Evolutionary conservation across 2,329 filamentous ascomycete genomes (phyloP), one percentile per base, ranked within the genome.

Genomic region (Nectriaceae sp.): DNA sequence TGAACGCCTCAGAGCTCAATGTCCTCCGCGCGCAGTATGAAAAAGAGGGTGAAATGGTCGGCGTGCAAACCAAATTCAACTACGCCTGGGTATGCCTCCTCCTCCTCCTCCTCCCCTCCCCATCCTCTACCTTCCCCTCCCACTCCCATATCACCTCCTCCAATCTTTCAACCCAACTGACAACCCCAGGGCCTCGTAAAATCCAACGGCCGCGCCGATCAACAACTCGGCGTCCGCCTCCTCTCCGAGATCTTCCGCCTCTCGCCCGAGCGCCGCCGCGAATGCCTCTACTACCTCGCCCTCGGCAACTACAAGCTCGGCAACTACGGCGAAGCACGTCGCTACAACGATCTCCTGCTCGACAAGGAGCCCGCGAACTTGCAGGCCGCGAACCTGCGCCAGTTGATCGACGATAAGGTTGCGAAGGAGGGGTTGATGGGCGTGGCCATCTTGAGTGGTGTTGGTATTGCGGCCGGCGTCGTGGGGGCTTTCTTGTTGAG

Each of bases 51-150:
- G 90, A 96, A 64, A 95, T 96, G 77, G 93, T 96, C 52, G 92
- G 93, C 51, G 83, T 99, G 35, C 94, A 99, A 73, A 99, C 94
- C 53, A 97, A 97, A 70, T 99, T 99, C 83, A 99, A 99, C 84
- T 97, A 93, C 71, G 93, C 94, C 67, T 99, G 94, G 94, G 91
- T 96, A 83, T 48, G 77, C 29, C 11, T 31, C 22, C 40, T 38
- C 33, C 10, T 37, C 35, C 38, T 37, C 29, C 13, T 49, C 21
- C 19, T 31, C 20, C 10, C 47, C 40, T 21, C 42, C 20, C 46
- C 39, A 33, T 42, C 29, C 26, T 41, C 36, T 16, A 33, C 41
- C 35, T 8, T 40, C 33, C 11, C 21, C 24, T 33, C 24, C 19
- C 6, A 15, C 11, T 2, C 19, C 11, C 11, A 20, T 18, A 3